These are phyloP conservation scores for Globisporangium emineosum DNA, from an alignment of 352 stramenopile genomes.

Conservation along the genomic window DNA sequence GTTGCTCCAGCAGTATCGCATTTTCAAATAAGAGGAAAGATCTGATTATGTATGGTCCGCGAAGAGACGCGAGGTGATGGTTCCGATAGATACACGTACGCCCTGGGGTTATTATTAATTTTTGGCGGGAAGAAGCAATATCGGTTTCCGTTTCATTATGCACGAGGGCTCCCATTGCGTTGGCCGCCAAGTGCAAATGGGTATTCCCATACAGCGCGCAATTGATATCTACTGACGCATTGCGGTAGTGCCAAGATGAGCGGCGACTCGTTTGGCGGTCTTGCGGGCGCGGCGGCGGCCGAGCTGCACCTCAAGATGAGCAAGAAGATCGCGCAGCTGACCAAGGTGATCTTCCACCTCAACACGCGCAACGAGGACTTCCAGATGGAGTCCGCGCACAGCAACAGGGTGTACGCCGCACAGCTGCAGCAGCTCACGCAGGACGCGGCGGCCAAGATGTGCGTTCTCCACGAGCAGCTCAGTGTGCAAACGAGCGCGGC, in stretches of 20 bases:
- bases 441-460: conserved; percentile 56
- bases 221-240: background rate
- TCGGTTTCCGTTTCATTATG: conserved; percentile 2
- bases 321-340: conserved; percentile 94
- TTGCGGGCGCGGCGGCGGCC: conserved; percentile 19
- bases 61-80: conserved; percentile 6
- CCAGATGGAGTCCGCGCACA: conserved; percentile 56
- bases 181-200: background rate
- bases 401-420: conserved; percentile 28
- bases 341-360: conserved; percentile 93
- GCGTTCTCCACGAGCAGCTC: conserved; percentile 37
- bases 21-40: background rate
- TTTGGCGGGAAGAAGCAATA: background rate
- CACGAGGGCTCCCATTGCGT: background rate
- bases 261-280: conserved; percentile 22
- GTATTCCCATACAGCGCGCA: background rate
- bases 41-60: background rate
- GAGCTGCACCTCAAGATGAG: conserved; percentile 92
- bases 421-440: conserved; percentile 50
- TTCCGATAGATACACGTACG: background rate
- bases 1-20: too few species aligned
- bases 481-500: conserved; percentile 27
- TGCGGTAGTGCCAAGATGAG: conserved; percentile 22
- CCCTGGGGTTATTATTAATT: conserved; percentile 1
- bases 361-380: conserved; percentile 94